Percentiles rank a stretch among this genome's conserved stretches.
These are phyloP conservation scores for Penicillium malachiteum DNA, from an alignment of 495 filamentous ascomycete genomes.

Conservation along the genomic window DNA sequence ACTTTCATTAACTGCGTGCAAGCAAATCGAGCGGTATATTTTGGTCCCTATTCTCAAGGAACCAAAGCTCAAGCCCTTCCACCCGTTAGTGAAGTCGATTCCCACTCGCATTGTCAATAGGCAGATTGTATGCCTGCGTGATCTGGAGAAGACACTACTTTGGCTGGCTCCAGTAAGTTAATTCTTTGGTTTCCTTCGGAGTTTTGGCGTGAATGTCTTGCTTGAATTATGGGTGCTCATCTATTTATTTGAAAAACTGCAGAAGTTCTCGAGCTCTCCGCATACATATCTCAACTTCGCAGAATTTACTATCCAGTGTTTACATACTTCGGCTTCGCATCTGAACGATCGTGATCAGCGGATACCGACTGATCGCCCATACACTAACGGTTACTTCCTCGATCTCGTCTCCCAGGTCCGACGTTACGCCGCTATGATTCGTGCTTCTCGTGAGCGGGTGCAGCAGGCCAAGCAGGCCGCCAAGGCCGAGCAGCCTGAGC, in stretches of 20 bases:
- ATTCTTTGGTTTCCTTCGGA: conserved; percentile 7
- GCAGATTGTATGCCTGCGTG: conserved; percentile 79
- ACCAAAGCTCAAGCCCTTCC: conserved; percentile 68
- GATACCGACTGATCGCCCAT: conserved; percentile 77
- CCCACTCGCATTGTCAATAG: conserved; percentile 74
- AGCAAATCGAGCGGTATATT: conserved; percentile 57
- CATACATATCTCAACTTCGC: conserved; percentile 78
- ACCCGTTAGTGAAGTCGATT: conserved; percentile 70
- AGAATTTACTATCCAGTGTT: conserved; percentile 79
- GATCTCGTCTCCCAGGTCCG: conserved; percentile 86
- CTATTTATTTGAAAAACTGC: conserved; percentile 37
- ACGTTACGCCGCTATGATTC: conserved; percentile 64
- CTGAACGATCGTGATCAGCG: conserved; percentile 79
- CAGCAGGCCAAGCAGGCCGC: conserved; percentile 7
- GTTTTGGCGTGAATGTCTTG: background rate
- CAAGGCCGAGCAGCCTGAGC: conserved; percentile 13
- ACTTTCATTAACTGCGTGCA: conserved; percentile 49
- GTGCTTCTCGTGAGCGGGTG: conserved; percentile 47
- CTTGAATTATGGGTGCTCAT: conserved; percentile 30
- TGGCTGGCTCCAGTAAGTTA: conserved; percentile 86
- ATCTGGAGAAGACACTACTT: conserved; percentile 86
- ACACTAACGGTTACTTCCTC: conserved; percentile 90
- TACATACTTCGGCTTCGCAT: conserved; percentile 77
- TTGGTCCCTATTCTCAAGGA: conserved; percentile 57
- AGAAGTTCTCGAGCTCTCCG: conserved; percentile 70